These are phyloP conservation scores for Carex scoparia DNA, from an alignment of 176 grass and related monocot species.

Conservation along the genomic window DNA sequence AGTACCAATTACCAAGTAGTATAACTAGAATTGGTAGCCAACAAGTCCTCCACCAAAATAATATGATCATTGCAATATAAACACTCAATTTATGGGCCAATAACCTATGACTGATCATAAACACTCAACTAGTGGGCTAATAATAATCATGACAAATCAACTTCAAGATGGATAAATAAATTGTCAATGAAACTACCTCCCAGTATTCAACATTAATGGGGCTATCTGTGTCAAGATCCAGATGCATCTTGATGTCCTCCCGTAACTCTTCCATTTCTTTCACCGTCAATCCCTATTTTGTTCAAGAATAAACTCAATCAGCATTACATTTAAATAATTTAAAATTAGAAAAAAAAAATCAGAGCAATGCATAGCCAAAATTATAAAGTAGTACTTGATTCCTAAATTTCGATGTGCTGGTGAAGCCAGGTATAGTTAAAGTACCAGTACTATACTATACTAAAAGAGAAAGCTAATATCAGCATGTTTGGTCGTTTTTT, in stretches of 20 bases:
- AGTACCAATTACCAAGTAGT: background rate
- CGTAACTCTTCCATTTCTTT: constrained; percentile 93
- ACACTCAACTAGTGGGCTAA: background rate
- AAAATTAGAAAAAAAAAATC: background rate
- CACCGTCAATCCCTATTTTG: constrained; percentile 67
- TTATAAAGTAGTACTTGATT: background rate
- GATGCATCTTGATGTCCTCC: constrained; percentile 97
- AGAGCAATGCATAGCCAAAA: background rate
- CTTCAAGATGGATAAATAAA: constrained; percentile 13
- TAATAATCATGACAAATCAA: background rate
- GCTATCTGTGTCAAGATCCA: constrained; percentile 76
- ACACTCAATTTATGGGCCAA: background rate
- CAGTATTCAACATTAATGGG: constrained; percentile 77
- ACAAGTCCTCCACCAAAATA: background rate
- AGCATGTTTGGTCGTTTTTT: background rate
- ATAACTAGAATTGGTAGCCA: background rate
- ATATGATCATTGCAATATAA: background rate
- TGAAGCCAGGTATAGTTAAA: background rate
- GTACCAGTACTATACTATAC: background rate
- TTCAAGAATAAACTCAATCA: background rate
- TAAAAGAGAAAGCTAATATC: background rate
- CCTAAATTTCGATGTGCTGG: background rate
- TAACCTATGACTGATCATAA: background rate
- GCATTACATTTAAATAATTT: background rate
- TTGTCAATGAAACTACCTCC: constrained; percentile 51